These are phyloP conservation scores for sweet orange (Citrus sinensis) DNA, from an alignment of 345 rosid genomes.

Conservation along the genomic window DVS_A1.0 CM039165.1:346501-347000, in stretches of 20 bases:
- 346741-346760: neutral
- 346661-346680: constrained; percentile 70
- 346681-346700: constrained; percentile 80
- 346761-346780: neutral
- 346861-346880: constrained; percentile 67
- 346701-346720: constrained; percentile 9
- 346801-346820: too few relatives aligned
- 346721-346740: neutral
- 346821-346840: neutral
- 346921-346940: constrained; percentile 78
- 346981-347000: neutral
- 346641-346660: constrained; percentile 55
- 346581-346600: neutral
- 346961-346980: constrained; percentile 39
- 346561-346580: neutral
- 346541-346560: neutral
- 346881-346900: constrained; percentile 79
- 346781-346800: neutral
- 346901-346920: constrained; percentile 87
- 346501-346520: neutral
- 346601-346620: neutral
- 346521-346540: neutral
- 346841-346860: neutral
- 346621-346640: neutral
- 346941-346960: constrained; percentile 57